These are phyloP conservation scores for Cinnamomum chago DNA, from an alignment of 164 flowering plant genomes.

Conservation along the genomic window DNA sequence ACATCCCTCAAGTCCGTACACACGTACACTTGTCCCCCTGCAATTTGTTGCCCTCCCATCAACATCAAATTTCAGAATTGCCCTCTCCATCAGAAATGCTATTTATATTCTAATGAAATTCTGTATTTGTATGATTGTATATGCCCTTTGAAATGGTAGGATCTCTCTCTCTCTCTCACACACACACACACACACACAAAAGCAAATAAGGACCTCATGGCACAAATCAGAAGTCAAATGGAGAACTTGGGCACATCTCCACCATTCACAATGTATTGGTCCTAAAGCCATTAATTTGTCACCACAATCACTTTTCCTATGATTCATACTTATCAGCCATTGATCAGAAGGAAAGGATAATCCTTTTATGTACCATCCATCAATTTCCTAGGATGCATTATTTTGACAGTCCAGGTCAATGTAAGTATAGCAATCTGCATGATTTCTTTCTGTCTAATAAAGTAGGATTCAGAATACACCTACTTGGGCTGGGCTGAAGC, in stretches of 20 bases:
- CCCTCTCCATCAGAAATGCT: background rate
- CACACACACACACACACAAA: no score
- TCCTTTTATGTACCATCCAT: no score
- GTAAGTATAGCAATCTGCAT: no score
- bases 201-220: background rate
- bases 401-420: no score
- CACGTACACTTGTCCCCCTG: background rate
- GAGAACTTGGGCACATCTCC: background rate
- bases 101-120: no score
- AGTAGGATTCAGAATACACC: no score
- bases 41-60: background rate
- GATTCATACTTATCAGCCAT: no score
- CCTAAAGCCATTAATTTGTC: background rate
- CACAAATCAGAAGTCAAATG: background rate
- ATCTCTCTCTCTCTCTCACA: background rate
- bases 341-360: no score
- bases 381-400: no score
- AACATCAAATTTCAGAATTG: background rate
- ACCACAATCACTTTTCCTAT: no score
- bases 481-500: no score
- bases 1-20: background rate
- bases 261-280: background rate
- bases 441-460: no score
- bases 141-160: background rate
- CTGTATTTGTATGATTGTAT: background rate